Percentiles rank a stretch among this genome's conserved stretches.
Evolutionary conservation across 148 eudicot species (phyloP).

Genomic region (Polygonum maritimum): DNA sequence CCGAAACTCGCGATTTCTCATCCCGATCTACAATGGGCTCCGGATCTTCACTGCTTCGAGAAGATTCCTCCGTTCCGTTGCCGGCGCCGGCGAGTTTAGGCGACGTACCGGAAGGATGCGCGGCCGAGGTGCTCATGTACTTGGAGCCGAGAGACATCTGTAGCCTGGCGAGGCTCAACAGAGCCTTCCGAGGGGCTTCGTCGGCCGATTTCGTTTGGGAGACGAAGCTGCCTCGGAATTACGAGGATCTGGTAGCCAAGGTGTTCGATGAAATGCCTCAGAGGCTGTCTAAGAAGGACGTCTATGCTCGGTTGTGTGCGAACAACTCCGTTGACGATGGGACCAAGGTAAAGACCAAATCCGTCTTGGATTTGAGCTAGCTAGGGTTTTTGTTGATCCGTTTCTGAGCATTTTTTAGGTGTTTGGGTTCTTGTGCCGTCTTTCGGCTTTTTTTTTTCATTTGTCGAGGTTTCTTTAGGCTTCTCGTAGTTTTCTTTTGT

Average conservation of each 20-base stretch:
- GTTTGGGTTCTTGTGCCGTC: too few relatives aligned
- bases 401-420: too few relatives aligned
- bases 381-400: not conserved
- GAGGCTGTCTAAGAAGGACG: slow-evolving; percentile 50
- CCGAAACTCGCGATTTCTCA: not conserved
- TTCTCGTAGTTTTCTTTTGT: not conserved
- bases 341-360: slow-evolving; percentile 36
- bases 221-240: slow-evolving; percentile 61
- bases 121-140: slow-evolving; percentile 50
- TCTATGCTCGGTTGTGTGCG: slow-evolving; percentile 46
- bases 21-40: slow-evolving; percentile 30
- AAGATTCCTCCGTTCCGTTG: slow-evolving; percentile 13
- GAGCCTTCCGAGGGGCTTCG: slow-evolving; percentile 52
- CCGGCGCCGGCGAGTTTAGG: slow-evolving; percentile 43
- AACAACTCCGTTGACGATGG: slow-evolving; percentile 54
- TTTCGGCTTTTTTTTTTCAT: too few relatives aligned
- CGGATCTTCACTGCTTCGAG: slow-evolving; percentile 27
- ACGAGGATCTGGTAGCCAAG: slow-evolving; percentile 29
- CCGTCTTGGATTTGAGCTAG: not conserved
- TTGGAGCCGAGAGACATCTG: slow-evolving; percentile 71
- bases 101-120: slow-evolving; percentile 80
- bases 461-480: too few relatives aligned
- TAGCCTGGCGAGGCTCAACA: slow-evolving; percentile 44
- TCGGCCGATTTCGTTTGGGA: slow-evolving; percentile 92
- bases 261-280: slow-evolving; percentile 29